A percentile compares a stretch with the other conserved stretches of the same genome.
These are phyloP conservation scores for Ascodesmis nigricans DNA, from an alignment of 495 filamentous ascomycete genomes.

Conservation along the genomic window DNA sequence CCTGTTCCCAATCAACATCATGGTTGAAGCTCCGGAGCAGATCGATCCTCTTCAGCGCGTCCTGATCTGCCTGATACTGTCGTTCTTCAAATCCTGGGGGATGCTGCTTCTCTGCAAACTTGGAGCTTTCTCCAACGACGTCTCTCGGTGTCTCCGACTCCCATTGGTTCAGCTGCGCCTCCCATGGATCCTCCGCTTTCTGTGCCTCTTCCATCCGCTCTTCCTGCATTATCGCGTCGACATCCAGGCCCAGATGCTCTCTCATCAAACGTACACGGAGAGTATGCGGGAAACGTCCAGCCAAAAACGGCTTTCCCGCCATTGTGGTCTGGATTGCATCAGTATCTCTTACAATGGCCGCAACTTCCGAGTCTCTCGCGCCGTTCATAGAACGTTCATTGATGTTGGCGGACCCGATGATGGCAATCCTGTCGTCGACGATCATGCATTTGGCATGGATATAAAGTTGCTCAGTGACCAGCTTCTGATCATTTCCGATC, in stretches of 20 bases:
- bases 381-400: constrained; percentile 96
- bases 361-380: constrained; percentile 74
- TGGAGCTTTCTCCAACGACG: constrained; percentile 8
- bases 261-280: constrained; percentile 87
- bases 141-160: constrained; percentile 4
- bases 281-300: constrained; percentile 81
- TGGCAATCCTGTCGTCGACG: constrained; percentile 77
- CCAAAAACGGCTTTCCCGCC: constrained; percentile 67
- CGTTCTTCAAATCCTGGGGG: constrained; percentile 24
- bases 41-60: constrained; percentile 38
- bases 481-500: constrained; percentile 47
- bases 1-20: constrained; percentile 50
- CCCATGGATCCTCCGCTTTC: constrained; percentile 14
- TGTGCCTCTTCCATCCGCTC: constrained; percentile 36
- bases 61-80: constrained; percentile 36
- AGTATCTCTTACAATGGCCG: constrained; percentile 76
- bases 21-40: constrained; percentile 62
- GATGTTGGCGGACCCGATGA: constrained; percentile 97
- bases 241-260: constrained; percentile 87
- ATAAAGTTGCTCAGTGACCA: constrained; percentile 93
- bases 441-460: constrained; percentile 97
- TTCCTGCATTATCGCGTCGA: constrained; percentile 73
- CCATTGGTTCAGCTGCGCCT: constrained; percentile 4
- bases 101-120: constrained; percentile 19
- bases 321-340: constrained; percentile 86